phyloP scores from a whole-genome alignment of 2,329 filamentous ascomycete species.

The Paracoccidioides lutzii region DNA sequence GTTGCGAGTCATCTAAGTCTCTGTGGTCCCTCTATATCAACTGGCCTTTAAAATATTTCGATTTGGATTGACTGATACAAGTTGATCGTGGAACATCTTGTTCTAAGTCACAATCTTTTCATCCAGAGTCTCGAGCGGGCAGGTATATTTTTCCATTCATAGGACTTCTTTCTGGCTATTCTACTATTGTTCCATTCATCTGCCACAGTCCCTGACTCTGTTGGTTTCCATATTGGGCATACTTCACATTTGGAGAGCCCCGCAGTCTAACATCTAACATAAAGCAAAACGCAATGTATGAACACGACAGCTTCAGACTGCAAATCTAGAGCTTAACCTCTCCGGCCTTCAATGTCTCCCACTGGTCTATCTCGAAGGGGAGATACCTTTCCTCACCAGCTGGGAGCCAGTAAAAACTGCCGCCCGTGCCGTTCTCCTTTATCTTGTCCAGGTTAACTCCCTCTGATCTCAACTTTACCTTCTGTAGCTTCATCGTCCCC shows the following conservation, averaged over 20 bases:
- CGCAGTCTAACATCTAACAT: background rate
- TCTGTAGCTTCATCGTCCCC: slow-evolving; percentile 4
- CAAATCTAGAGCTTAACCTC: slow-evolving; percentile 31
- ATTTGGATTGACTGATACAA: too few species aligned
- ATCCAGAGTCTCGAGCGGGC: background rate
- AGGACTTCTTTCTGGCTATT: background rate
- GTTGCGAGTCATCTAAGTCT: too few species aligned
- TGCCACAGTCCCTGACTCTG: background rate
- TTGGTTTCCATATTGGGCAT: background rate
- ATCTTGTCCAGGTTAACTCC: slow-evolving; percentile 2
- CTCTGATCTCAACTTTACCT: slow-evolving; percentile 1
- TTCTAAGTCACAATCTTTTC: background rate
- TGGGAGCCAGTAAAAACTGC: slow-evolving; percentile 35
- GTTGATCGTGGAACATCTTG: too few species aligned
- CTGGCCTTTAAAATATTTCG: too few species aligned
- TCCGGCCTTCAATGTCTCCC: slow-evolving; percentile 37
- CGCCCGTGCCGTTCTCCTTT: background rate
- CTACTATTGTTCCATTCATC: background rate
- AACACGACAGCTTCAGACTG: background rate
- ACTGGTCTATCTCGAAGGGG: slow-evolving; percentile 46
- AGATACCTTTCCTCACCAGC: slow-evolving; percentile 41
- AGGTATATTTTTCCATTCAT: background rate
- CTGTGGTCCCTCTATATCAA: too few species aligned
- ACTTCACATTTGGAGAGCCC: background rate
- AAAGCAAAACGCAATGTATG: background rate